Conservation (phyloP, 2,329 filamentous ascomycete species). For the Aureobasidium sp. region DNA sequence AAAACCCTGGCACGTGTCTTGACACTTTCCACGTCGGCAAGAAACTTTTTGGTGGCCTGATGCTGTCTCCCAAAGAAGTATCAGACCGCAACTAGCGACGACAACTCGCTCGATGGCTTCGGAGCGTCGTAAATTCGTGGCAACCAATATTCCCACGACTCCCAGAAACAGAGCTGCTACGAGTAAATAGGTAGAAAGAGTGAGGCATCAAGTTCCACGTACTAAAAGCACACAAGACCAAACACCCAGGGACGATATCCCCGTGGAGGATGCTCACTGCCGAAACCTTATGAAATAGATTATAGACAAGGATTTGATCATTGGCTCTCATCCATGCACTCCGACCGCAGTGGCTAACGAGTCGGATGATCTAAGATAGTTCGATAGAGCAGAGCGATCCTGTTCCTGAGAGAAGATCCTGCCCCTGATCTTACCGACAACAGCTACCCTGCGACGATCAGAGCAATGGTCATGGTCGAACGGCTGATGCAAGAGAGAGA, state of each 20-base stretch:
- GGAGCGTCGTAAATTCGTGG: too few relatives aligned
- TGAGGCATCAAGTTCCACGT: neutral
- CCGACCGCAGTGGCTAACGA: neutral
- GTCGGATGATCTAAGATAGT: neutral
- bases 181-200: too few relatives aligned
- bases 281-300: neutral
- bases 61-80: conserved; percentile 48
- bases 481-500: too few relatives aligned
- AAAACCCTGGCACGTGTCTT: conserved; percentile 69
- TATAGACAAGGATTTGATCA: neutral
- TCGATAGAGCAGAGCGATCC: neutral
- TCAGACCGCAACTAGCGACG: conserved; percentile 26
- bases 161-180: too few relatives aligned
- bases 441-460: neutral
- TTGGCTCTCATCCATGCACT: neutral
- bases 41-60: conserved; percentile 60
- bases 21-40: conserved; percentile 75
- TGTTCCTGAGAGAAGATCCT: neutral
- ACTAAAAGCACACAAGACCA: neutral
- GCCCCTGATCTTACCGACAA: neutral
- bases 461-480: neutral
- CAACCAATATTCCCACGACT: too few relatives aligned
- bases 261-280: neutral
- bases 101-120: too few relatives aligned
- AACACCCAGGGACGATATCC: neutral